Percentiles rank a stretch among this genome's conserved stretches.
Evolutionary conservation across 139 green algal genomes (phyloP).

Genomic region (Coccomyxa sp.): DNA sequence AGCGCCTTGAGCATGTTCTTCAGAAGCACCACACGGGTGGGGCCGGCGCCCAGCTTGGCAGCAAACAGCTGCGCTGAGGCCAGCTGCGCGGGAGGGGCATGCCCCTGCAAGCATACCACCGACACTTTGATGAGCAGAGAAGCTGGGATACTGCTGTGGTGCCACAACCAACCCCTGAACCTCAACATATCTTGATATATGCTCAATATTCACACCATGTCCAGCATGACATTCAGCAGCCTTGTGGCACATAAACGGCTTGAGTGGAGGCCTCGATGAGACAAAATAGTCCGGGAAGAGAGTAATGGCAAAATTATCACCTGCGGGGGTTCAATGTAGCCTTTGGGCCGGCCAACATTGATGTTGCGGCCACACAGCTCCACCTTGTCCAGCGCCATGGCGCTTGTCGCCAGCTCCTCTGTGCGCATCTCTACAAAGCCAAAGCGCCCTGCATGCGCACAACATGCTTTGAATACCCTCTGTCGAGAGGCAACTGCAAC

Average conservation of each 20-base stretch:
- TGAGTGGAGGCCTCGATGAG: background rate
- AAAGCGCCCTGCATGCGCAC: conserved; percentile 61
- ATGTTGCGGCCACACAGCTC: conserved; percentile 77
- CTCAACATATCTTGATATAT: background rate
- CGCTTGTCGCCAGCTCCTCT: conserved; percentile 67
- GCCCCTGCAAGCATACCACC: background rate
- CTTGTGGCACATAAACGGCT: background rate
- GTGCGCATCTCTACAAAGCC: conserved; percentile 85
- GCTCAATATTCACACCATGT: background rate
- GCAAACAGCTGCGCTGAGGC: conserved; percentile 46
- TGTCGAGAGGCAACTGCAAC: background rate
- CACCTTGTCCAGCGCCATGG: conserved; percentile 83
- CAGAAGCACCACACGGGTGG: conserved; percentile 62
- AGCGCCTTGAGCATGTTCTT: conserved; percentile 54
- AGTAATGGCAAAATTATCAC: background rate
- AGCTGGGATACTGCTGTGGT: no score
- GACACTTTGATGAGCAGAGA: no score
- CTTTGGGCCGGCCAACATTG: conserved; percentile 84
- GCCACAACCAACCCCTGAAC: background rate
- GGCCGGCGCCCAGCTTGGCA: conserved; percentile 11
- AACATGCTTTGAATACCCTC: background rate
- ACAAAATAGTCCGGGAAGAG: background rate
- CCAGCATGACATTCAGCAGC: background rate
- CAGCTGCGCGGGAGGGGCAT: conserved; percentile 27
- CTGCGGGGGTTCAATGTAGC: background rate